Evolutionary conservation across 2,329 filamentous ascomycete species (phyloP).

Genomic region (Cladophialophora chaetospira): DNA sequence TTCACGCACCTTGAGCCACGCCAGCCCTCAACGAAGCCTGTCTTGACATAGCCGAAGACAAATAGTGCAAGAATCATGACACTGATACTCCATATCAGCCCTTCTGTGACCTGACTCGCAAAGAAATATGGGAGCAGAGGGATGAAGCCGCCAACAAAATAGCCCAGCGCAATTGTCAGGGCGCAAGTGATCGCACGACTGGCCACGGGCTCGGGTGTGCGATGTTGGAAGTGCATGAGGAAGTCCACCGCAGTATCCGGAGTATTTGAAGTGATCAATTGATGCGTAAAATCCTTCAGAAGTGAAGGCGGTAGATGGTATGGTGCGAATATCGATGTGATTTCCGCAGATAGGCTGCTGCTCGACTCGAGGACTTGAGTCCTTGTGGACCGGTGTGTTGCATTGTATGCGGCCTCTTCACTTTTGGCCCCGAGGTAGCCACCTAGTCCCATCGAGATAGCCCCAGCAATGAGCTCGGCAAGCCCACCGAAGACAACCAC

Average conservation of each 20-base stretch:
- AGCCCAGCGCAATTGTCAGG: slow-evolving; percentile 39
- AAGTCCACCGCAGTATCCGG: slow-evolving; percentile 22
- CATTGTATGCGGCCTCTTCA: slow-evolving; percentile 38
- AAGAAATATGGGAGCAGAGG: slow-evolving; percentile 57
- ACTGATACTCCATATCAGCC: slow-evolving; percentile 53
- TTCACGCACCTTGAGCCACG: slow-evolving; percentile 37
- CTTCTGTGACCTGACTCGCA: slow-evolving; percentile 40
- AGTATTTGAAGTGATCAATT: slow-evolving; percentile 28
- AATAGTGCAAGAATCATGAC: slow-evolving; percentile 54
- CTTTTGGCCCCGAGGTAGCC: slow-evolving; percentile 67
- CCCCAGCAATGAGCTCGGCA: slow-evolving; percentile 73
- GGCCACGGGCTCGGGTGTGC: slow-evolving; percentile 44
- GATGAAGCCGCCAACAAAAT: slow-evolving; percentile 46
- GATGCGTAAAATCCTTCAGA: slow-evolving; percentile 26
- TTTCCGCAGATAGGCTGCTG: slow-evolving; percentile 19
- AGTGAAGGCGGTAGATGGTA: slow-evolving; percentile 26
- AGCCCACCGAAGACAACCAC: slow-evolving; percentile 72
- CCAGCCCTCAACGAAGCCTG: slow-evolving; percentile 45
- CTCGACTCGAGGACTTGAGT: slow-evolving; percentile 17
- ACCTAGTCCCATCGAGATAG: slow-evolving; percentile 76
- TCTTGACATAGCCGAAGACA: slow-evolving; percentile 55
- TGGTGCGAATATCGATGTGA: slow-evolving; percentile 21
- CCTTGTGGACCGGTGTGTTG: slow-evolving; percentile 19
- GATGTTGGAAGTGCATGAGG: slow-evolving; percentile 27
- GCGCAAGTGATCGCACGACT: slow-evolving; percentile 40